Evolutionary conservation across 495 filamentous ascomycete genomes (phyloP), one percentile per base, ranked within the genome.

Genomic region (Trypethelium eluteriae): DNA sequence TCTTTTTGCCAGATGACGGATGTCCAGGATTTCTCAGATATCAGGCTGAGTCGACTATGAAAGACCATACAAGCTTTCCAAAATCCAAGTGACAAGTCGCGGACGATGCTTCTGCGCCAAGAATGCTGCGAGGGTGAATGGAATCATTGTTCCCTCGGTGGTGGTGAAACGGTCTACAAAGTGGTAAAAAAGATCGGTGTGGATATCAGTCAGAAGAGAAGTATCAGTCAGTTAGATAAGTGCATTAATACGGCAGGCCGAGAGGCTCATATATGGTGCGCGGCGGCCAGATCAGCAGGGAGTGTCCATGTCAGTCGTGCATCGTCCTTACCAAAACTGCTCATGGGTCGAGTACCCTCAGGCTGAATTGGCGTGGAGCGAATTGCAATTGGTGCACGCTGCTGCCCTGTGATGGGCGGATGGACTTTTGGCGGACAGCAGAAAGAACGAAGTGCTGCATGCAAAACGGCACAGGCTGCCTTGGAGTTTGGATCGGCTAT

Each of bases 381-480:
- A 3, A 7, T 34, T 59, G 53, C 53, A 59, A 59, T 59, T 59
- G 53, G 53, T 32, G 53, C 53, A 59, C 25, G 53, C 53, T n/a
- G 53, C 18, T 34, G 53, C 53, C 25, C 25, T 10, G 53, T 32
- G 53, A 59, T 35, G 53, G 3, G 53, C 53, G 14, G 36, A 34
- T 35, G 32, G 32, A 18, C 12, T 53, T 18, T 53, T 12, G 49
- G n/a, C n/a, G 10, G 25, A 18, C 53, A 36, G 53, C n/a, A 32
- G 5, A 36, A 32, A 34, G 18, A 10, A 7, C 36, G 32, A 36
- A 18, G 18, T 7, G 53, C 53, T 7, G 53, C 53, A 34, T 59
- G 53, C 53, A 59, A 59, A 59, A 59, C 53, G 53, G 53, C 25
- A 34, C 53, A 59, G 53, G 53, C 53, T 59, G 53, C 53, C 53